A percentile compares a stretch with the other conserved stretches of the same genome.
phyloP scores from a whole-genome alignment of 176 grass and related monocot species.

The Musa schizocarpa region DNA sequence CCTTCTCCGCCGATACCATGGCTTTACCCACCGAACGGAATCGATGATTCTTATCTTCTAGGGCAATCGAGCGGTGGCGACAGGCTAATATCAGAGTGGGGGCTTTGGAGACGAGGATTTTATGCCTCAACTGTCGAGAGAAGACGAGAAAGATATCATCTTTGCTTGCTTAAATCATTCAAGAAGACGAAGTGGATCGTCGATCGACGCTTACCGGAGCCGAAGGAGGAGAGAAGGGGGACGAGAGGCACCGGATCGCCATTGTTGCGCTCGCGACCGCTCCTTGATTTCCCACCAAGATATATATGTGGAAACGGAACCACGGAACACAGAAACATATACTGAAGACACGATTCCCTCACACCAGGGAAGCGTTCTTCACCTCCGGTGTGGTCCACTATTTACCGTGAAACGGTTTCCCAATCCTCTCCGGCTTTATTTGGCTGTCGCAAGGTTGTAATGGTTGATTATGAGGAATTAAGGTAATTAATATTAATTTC shows the following conservation, averaged over 20 bases:
- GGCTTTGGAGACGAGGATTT: background rate
- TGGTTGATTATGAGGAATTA: too few relatives aligned
- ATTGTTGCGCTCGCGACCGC: background rate
- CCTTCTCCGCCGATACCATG: constrained; percentile 11
- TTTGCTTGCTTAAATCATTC: background rate
- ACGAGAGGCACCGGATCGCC: background rate
- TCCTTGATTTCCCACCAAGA: background rate
- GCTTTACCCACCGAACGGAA: background rate
- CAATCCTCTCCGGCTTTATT: background rate
- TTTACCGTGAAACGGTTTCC: background rate
- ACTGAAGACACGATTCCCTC: background rate
- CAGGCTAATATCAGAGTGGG: background rate
- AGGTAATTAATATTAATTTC: too few relatives aligned
- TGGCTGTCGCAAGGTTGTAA: too few relatives aligned
- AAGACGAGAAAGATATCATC: background rate
- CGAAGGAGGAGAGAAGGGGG: constrained; percentile 3
- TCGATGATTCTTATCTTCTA: background rate
- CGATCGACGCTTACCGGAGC: background rate
- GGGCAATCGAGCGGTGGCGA: background rate
- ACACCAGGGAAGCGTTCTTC: background rate
- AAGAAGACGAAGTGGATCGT: background rate
- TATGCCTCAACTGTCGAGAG: background rate
- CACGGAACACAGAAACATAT: background rate
- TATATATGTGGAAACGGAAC: constrained; percentile 1
- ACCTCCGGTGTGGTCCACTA: background rate